phyloP scores from a whole-genome alignment of 768 basidiomycete species.

The Coprinopsis sp. region DNA sequence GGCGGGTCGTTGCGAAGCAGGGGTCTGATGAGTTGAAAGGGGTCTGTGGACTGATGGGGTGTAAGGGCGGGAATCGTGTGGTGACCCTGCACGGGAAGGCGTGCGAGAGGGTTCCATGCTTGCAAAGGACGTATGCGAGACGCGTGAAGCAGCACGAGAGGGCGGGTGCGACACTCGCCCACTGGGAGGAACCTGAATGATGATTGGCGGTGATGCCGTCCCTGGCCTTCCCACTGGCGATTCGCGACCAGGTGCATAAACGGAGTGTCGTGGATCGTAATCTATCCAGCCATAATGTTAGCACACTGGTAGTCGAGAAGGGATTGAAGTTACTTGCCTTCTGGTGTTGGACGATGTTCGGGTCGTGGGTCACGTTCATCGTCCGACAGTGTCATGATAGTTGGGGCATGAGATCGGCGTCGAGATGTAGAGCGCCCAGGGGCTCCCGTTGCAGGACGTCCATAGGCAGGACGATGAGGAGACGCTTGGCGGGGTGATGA shows the following conservation, averaged over 20 bases:
- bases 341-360: slow-evolving; percentile 8
- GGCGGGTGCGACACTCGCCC: not conserved
- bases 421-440: slow-evolving; percentile 6
- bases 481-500: no score
- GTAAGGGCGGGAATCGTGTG: not conserved
- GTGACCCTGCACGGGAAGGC: slow-evolving; percentile 1
- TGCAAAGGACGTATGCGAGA: not conserved
- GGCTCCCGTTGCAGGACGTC: not conserved
- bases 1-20: not conserved
- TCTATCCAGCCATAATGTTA: no score
- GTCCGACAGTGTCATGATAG: slow-evolving; percentile 19
- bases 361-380: slow-evolving; percentile 10
- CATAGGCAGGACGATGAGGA: no score
- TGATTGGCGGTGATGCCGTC: not conserved
- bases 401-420: slow-evolving; percentile 17
- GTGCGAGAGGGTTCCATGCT: not conserved
- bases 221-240: slow-evolving; percentile 3
- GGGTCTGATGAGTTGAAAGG: not conserved
- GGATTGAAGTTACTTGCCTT: not conserved
- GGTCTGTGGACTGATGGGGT: not conserved
- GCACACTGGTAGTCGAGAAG: no score
- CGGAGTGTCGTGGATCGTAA: slow-evolving; percentile 11
- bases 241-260: no score
- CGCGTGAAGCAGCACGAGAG: not conserved
- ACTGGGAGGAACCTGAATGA: not conserved